Base-by-base conservation (phyloP, 164 flowering plant species). In the Pachysandra terminalis region DNA sequence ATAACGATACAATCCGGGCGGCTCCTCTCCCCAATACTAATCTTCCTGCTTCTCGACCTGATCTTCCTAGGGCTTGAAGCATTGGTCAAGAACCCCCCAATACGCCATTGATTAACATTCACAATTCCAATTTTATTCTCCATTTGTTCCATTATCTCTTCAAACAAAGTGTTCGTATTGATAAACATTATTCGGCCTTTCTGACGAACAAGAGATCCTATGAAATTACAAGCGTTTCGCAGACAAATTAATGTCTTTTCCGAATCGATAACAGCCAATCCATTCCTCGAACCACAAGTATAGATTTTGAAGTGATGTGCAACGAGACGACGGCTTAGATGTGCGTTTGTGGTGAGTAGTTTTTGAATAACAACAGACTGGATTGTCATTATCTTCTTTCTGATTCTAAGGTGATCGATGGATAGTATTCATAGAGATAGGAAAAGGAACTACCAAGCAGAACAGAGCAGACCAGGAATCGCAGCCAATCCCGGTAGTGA, bases 331-430 rank as follows among this genome's bases (percentile, higher is more conserved):
- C 82, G 85, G 9, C 93, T 87, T 19, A 84, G 4, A 69, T 88
- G 93, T 35, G 90, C 88, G 67, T 83, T 84, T 0, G 93, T 80
- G 68, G 65, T 66, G 16, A 88, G 82, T 5, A 88, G 89, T 69
- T 86, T 88, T 68, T 88, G 93, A 59, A 88, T 88, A 32, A 86
- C 65, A 2, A 78, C 70, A 3, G 88, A 80, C 55, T 88, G 90
- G 70, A 86, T 68, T 59, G 93, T 80, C 92, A 87, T 87, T 66
- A n/a, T n/a, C n/a, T n/a, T n/a, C n/a, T n/a, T n/a, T n/a, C n/a
- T n/a, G n/a, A n/a, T n/a, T n/a, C n/a, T n/a, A n/a, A n/a, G n/a
- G n/a, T n/a, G n/a, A n/a, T n/a, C n/a, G n/a, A n/a, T n/a, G n/a
- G n/a, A n/a, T n/a, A n/a, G n/a, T n/a, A n/a, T n/a, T n/a, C n/a